phyloP scores from a whole-genome alignment of 2,329 filamentous ascomycete genomes.

The Pseudopithomyces maydicus region DNA sequence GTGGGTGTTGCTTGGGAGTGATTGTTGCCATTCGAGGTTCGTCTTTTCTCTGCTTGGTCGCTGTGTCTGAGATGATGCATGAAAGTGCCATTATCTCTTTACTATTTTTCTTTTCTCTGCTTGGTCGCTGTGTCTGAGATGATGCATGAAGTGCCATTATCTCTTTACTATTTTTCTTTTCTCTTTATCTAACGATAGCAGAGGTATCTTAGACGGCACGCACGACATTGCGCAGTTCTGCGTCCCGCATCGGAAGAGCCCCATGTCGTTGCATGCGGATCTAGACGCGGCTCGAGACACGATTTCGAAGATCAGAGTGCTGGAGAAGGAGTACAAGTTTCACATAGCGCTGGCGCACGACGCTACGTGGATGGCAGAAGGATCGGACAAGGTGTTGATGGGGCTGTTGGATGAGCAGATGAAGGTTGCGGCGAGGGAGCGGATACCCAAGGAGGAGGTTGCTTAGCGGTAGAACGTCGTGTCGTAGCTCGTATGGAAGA shows the following conservation, averaged over 20 bases:
- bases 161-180: too few relatives aligned
- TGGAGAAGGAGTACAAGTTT: constrained; percentile 30
- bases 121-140: not conserved
- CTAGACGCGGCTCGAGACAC: constrained; percentile 31
- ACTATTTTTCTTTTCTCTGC: not conserved
- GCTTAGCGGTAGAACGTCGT: not conserved
- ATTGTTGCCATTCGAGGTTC: constrained; percentile 42
- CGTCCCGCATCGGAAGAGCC: constrained; percentile 22
- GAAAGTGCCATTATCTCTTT: too few relatives aligned
- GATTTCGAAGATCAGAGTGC: constrained; percentile 26
- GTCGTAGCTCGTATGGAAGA: too few relatives aligned
- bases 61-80: not conserved
- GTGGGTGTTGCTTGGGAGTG: constrained; percentile 40
- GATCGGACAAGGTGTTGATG: constrained; percentile 33
- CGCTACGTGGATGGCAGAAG: constrained; percentile 33
- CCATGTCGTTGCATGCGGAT: constrained; percentile 34
- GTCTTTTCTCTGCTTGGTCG: not conserved
- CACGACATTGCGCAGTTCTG: constrained; percentile 33
- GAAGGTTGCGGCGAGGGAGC: constrained; percentile 25
- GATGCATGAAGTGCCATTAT: too few relatives aligned
- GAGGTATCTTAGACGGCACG: constrained; percentile 34
- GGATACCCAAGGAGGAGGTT: constrained; percentile 28
- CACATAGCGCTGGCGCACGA: constrained; percentile 40
- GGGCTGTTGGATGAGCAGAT: constrained; percentile 33
- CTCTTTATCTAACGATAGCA: constrained; percentile 12